Evolutionary conservation across 352 stramenopile genomes (phyloP).

Genomic region (Phytopythium montanum): DNA sequence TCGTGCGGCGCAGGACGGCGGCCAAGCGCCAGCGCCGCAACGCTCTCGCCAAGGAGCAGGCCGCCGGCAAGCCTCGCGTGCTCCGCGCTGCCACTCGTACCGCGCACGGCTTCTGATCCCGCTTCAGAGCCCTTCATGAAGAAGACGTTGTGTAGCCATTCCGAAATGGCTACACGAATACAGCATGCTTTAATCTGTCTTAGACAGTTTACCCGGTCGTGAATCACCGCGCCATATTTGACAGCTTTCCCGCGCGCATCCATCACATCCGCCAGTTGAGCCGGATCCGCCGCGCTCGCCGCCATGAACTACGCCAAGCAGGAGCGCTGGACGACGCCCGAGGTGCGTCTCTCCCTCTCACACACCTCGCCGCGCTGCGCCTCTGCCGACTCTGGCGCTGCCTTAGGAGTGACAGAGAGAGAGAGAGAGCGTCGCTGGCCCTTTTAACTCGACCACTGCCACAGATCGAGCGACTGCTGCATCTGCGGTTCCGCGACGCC

Average conservation of each 20-base stretch:
- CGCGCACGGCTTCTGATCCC: slow-evolving; percentile 41
- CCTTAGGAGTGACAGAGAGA: background rate
- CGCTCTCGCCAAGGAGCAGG: slow-evolving; percentile 15
- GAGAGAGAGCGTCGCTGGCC: background rate
- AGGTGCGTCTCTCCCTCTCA: slow-evolving; percentile 1
- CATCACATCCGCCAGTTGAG: background rate
- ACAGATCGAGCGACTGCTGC: slow-evolving; percentile 11
- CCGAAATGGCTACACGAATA: background rate
- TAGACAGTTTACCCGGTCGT: background rate
- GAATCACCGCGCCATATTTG: no score
- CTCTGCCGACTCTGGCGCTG: no score
- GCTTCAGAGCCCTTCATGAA: background rate
- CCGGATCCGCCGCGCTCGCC: background rate
- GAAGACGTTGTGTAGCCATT: slow-evolving; percentile 4
- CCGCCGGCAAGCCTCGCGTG: slow-evolving; percentile 18
- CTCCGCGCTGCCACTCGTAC: slow-evolving; percentile 26
- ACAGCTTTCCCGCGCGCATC: slow-evolving; percentile 3
- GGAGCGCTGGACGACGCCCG: slow-evolving; percentile 12
- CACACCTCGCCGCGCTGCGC: no score
- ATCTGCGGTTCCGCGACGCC: slow-evolving; percentile 10
- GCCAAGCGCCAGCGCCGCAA: slow-evolving; percentile 11
- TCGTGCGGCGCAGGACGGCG: slow-evolving; percentile 33
- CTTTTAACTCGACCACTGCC: background rate
- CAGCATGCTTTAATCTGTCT: background rate
- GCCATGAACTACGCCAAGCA: slow-evolving; percentile 10